These are phyloP conservation scores for Ceratocystis harringtonii DNA, from an alignment of 2,329 filamentous ascomycete species.

Conservation along the genomic window DNA sequence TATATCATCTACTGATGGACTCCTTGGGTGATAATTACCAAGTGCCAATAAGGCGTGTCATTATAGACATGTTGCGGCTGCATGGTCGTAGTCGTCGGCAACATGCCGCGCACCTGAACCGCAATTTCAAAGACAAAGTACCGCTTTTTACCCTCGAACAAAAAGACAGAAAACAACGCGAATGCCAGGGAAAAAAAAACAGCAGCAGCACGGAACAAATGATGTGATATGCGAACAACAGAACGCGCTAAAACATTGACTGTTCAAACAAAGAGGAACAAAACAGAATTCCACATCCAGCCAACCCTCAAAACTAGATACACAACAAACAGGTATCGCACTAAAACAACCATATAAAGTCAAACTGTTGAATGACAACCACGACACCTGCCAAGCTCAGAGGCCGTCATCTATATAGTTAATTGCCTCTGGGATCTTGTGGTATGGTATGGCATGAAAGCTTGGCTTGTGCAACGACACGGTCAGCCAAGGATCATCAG, in stretches of 20 bases:
- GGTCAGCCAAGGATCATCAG: not conserved
- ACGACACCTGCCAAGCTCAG: not conserved
- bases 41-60: not conserved
- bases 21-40: not conserved
- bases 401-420: not conserved
- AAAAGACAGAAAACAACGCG: not conserved
- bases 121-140: not conserved
- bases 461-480: slow-evolving; percentile 4
- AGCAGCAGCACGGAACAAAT: not conserved
- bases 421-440: not conserved
- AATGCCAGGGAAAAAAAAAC: not conserved
- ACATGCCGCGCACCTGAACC: no score
- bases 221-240: not conserved
- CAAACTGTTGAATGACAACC: not conserved
- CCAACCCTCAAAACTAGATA: no score
- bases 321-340: not conserved
- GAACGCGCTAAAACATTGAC: not conserved
- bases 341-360: not conserved
- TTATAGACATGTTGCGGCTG: no score
- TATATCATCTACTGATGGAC: no score
- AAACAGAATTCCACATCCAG: not conserved
- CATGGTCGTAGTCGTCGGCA: no score
- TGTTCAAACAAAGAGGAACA: not conserved
- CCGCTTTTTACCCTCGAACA: not conserved
- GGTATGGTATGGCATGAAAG: not conserved